Evolutionary conservation across 2,329 filamentous ascomycete genomes (phyloP).

Genomic region (Trichoderma harzianum): DNA sequence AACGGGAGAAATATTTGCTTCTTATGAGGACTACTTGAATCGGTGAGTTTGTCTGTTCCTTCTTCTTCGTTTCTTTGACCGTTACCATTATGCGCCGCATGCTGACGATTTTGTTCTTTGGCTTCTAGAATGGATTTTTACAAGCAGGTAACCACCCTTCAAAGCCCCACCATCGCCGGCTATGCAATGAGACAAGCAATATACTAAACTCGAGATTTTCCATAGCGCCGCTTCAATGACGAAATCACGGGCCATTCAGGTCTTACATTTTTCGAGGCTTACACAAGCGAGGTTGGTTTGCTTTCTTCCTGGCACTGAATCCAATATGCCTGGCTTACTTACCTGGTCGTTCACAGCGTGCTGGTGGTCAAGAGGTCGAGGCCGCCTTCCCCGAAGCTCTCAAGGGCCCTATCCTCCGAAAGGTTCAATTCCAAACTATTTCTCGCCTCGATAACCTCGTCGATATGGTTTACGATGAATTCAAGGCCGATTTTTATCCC

Average conservation of each 20-base stretch:
- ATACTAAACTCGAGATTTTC: constrained; percentile 19
- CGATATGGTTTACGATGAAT: constrained; percentile 68
- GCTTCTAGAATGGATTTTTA: constrained; percentile 80
- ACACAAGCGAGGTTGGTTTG: constrained; percentile 77
- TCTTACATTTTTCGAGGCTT: constrained; percentile 87
- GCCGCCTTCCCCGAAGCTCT: constrained; percentile 87
- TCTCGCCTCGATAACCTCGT: constrained; percentile 82
- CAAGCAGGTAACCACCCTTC: constrained; percentile 61
- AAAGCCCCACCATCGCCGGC: not conserved
- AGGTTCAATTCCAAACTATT: constrained; percentile 85
- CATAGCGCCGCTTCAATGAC: constrained; percentile 83
- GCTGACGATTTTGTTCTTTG: constrained; percentile 18
- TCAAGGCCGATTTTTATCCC: constrained; percentile 87
- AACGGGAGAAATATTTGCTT: constrained; percentile 84
- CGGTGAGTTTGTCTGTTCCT: constrained; percentile 54
- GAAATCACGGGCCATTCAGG: constrained; percentile 92
- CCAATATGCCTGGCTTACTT: not conserved
- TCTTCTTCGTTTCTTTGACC: not conserved
- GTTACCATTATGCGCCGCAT: not conserved
- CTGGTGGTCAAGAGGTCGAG: constrained; percentile 84
- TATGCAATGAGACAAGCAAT: not conserved
- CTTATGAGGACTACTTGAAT: constrained; percentile 82
- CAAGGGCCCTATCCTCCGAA: constrained; percentile 84
- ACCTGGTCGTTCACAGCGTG: constrained; percentile 48
- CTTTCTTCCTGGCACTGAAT: not conserved